Percentiles rank a stretch among this genome's conserved stretches.
Evolutionary conservation across 495 filamentous ascomycete species (phyloP).

Genomic region (Evernia prunastri): DNA sequence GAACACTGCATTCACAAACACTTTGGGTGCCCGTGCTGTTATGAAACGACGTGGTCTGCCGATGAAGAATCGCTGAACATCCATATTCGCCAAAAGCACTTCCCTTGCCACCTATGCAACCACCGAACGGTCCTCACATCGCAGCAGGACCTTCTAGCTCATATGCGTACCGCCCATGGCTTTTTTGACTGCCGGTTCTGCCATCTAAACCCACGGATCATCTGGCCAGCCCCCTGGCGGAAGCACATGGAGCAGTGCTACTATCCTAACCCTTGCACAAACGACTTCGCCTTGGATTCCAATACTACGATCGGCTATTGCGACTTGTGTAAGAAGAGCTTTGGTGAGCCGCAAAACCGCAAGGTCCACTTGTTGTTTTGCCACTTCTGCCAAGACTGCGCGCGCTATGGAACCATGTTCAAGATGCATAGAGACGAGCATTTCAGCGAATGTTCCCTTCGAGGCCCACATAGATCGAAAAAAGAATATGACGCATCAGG

Average conservation of each 20-base stretch:
- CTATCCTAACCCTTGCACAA: neutral
- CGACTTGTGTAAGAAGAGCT: neutral
- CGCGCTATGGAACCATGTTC: neutral
- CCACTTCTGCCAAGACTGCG: conserved; percentile 1
- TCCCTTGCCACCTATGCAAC: neutral
- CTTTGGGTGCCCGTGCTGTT: neutral
- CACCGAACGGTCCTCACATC: neutral
- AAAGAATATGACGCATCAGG: no score
- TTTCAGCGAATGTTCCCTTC: neutral
- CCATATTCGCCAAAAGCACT: neutral
- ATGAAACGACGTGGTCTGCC: neutral
- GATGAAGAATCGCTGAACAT: neutral
- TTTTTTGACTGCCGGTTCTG: neutral
- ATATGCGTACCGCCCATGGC: neutral
- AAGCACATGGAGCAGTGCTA: neutral
- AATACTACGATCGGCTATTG: neutral
- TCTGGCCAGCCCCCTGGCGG: neutral
- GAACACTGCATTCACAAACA: neutral
- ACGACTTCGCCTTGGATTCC: neutral
- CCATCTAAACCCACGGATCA: neutral
- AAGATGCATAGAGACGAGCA: neutral
- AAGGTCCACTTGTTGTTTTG: neutral
- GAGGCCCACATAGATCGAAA: no score
- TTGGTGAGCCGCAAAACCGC: neutral
- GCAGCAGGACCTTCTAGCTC: neutral